Evolutionary conservation across 495 filamentous ascomycete genomes (phyloP), one percentile per base, ranked within the genome.

Genomic region (Achaetomiella virescens): DNA sequence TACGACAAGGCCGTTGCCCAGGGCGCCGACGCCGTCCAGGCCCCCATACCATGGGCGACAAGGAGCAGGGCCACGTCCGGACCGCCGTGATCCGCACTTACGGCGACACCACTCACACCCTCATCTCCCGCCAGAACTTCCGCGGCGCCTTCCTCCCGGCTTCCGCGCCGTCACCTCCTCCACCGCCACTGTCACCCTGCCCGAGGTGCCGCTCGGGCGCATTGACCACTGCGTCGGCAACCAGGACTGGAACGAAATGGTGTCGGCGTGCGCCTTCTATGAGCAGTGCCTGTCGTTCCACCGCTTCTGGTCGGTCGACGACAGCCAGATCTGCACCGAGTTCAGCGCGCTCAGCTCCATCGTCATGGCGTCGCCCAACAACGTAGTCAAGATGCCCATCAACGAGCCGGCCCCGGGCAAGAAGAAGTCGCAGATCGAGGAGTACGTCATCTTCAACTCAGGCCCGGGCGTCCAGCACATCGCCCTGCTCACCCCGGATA

Each of bases 171-270:
- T 61, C 2, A 38, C 61, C 0, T 15, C 66, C 12, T 45, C 61
- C 15, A 52, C 66, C 2, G 24, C 63, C 12, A 66, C 59, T 15
- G 56, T 71, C 24, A 1, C 58, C 8, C 64, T 78, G n/a, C 90
- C 90, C 0, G 52, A 67, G 17, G 78, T 95, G n/a, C 64, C 73
- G 3, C 75, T 96, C 21, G 77, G 78, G 51, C 78, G 78, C 54
- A 88, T 96, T 67, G 91, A 96, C 73, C 91, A 96, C 72, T 96
- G 91, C 69, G 91, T 96, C 57, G 91, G 91, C 42, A 96, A 96
- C 70, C 90, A 96, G 71, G 83, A 86, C 70, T 96, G 91, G 90
- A 78, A 84, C 68, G 81, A 88, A 68, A 91, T 97, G 89, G 85
- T 86, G 24, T 78, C 80, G 33, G 83, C 86, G 29, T 96, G 91